Conservation (phyloP, 768 basidiomycete species). For the Rhodotorula babjevae region DNA sequence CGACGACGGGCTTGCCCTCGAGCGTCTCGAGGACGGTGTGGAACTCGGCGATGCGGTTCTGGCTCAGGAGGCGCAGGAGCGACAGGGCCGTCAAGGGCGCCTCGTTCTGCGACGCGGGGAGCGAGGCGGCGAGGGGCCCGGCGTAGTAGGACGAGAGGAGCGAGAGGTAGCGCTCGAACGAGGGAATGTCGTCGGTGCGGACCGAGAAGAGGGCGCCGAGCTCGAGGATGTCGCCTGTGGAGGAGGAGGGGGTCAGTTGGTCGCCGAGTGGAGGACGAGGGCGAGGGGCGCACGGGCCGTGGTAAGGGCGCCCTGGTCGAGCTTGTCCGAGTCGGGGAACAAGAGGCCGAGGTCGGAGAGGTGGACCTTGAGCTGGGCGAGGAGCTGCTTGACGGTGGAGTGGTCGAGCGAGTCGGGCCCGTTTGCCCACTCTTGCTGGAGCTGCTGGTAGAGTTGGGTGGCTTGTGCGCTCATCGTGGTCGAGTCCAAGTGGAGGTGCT, state of each 20-base stretch:
- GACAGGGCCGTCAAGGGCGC: conserved; percentile 85
- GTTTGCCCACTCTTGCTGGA: conserved; percentile 8
- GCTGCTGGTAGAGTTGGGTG: conserved; percentile 2
- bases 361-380: conserved; percentile 31
- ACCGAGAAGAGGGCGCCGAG: conserved; percentile 93
- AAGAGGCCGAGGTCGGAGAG: conserved; percentile 30
- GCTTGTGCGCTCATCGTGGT: not conserved
- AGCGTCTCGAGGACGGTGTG: conserved; percentile 93
- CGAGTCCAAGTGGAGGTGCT: conserved; percentile 9
- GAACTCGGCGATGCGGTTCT: conserved; percentile 95
- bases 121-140: conserved; percentile 64
- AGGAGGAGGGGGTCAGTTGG: not conserved
- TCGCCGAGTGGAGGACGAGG: conserved; percentile 48
- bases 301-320: conserved; percentile 20
- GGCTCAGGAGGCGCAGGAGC: conserved; percentile 87
- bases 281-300: conserved; percentile 18
- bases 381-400: not conserved
- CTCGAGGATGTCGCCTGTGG: conserved; percentile 74
- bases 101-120: conserved; percentile 80
- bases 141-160: conserved; percentile 86
- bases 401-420: not conserved
- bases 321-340: conserved; percentile 13
- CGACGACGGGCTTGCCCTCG: conserved; percentile 1
- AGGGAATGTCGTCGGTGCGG: conserved; percentile 76
- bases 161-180: conserved; percentile 91